phyloP scores from a whole-genome alignment of 768 basidiomycete species.

The Leccinum ochraceum region DNA sequence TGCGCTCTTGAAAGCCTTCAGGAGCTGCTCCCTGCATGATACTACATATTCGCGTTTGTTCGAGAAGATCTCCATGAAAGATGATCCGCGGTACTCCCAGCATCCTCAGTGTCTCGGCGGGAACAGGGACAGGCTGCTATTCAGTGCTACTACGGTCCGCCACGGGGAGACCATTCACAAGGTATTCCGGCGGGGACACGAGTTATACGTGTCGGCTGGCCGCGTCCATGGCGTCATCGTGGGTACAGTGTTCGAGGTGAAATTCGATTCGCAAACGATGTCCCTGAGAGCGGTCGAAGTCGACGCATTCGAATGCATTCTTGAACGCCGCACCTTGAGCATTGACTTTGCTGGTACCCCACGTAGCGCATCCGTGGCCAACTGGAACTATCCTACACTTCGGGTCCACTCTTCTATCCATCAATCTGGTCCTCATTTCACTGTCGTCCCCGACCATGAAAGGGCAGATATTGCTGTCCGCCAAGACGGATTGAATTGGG shows the following conservation, averaged over 20 bases:
- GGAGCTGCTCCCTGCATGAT: conserved; percentile 9
- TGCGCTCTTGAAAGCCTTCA: conserved; percentile 18
- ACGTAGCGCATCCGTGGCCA: conserved; percentile 8
- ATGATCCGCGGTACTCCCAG: neutral
- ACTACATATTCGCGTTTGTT: conserved; percentile 17
- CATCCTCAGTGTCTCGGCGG: conserved; percentile 23
- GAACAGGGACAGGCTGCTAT: conserved; percentile 19
- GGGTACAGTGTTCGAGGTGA: conserved; percentile 17
- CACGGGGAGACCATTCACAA: conserved; percentile 15
- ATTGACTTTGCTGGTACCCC: conserved; percentile 2
- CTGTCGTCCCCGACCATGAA: conserved; percentile 12
- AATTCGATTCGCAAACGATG: neutral
- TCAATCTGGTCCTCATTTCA: conserved; percentile 6
- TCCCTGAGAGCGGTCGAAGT: conserved; percentile 19
- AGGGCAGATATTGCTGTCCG: conserved; percentile 12
- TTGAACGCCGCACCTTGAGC: conserved; percentile 9
- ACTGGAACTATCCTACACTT: conserved; percentile 15
- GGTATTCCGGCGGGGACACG: conserved; percentile 5
- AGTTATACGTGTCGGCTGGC: conserved; percentile 18
- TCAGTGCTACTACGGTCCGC: conserved; percentile 17
- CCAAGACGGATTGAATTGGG: conserved; percentile 10
- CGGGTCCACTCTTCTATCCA: conserved; percentile 7
- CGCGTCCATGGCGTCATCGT: conserved; percentile 19
- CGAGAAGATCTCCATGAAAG: conserved; percentile 1
- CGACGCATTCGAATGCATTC: conserved; percentile 13